Evolutionary conservation across 148 eudicot genomes (phyloP), one percentile per base, ranked within the genome.

Genomic region (Drosera capensis): DNA sequence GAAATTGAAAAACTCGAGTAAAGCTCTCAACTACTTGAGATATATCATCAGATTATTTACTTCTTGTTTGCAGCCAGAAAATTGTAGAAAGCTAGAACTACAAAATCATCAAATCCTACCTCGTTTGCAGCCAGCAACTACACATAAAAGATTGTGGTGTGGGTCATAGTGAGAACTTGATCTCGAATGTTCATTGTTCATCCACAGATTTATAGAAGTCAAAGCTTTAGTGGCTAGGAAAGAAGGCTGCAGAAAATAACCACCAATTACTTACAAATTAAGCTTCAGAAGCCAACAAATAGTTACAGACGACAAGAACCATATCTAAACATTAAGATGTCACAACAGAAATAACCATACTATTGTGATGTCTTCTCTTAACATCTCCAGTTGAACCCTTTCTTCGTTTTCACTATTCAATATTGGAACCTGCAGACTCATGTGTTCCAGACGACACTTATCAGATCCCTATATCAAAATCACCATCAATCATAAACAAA

Each of bases 141-240:
- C 50, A 49, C 95, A 90, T 40, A 90, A 53, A 58, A 90, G 75
- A 47, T 90, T 84, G 35, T 84, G 92, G 59, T 84, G 95, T 37
- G 97, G 97, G 75, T 90, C 93, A 62, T 90, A 90, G 63, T 90
- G 97, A 46, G 87, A 78, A 66, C 92, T 84, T 23, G 97, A 84
- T 71, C 97, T 75, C 51, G 75, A 67, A 40, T 30, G 58, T 38
- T 70, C 68, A 59, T 51, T 77, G 66, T 84, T 84, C 97, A 90
- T 90, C 97, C 97, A 90, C 72, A 90, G 54, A 68, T 90, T 90
- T 55, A 84, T 59, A 47, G 93, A 72, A 53, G 78, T 55, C 43
- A 90, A 40, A 16, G 48, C 48, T 59, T 73, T 73, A 2, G 66
- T 45, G 59, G 48, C 75, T 63, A 90, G 47, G 64, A 80, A 67